Percentiles rank a stretch among this genome's conserved stretches.
These are phyloP conservation scores for Deakozyma indianensis DNA, from an alignment of 805 yeast species.

Conservation along the genomic window DNA sequence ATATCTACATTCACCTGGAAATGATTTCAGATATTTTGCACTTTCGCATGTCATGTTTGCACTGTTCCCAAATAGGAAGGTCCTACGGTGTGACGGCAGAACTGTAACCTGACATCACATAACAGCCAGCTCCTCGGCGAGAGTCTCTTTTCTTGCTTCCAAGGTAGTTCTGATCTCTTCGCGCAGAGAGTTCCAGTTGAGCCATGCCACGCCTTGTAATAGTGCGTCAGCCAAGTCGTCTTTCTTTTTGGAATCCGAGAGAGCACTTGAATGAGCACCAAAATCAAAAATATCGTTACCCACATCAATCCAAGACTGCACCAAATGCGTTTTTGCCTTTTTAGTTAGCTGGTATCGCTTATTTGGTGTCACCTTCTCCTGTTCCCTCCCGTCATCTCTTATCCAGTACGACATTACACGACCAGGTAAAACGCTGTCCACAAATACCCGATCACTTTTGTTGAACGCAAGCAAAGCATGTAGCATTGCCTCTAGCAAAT, in stretches of 20 bases:
- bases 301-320: constrained; percentile 10
- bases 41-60: too few species aligned
- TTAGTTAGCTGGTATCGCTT: constrained; percentile 13
- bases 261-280: not conserved
- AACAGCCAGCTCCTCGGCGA: too few species aligned
- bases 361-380: not conserved
- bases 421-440: constrained; percentile 15
- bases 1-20: too few species aligned
- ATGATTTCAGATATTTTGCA: too few species aligned
- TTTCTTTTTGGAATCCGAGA: constrained; percentile 24
- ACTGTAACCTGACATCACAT: too few species aligned
- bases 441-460: constrained; percentile 4
- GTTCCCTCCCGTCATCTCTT: not conserved
- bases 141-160: too few species aligned
- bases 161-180: too few species aligned
- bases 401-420: constrained; percentile 15
- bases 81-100: too few species aligned
- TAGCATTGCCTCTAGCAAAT: constrained; percentile 39
- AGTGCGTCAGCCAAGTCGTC: constrained; percentile 57
- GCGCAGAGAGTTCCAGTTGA: constrained; percentile 32
- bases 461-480: constrained; percentile 17
- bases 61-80: too few species aligned
- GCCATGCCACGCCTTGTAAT: constrained; percentile 43
- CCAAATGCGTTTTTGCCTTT: constrained; percentile 11
- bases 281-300: constrained; percentile 6